phyloP scores from a whole-genome alignment of 2,329 filamentous ascomycete species.

The Rhynchosporium graminicola region DNA sequence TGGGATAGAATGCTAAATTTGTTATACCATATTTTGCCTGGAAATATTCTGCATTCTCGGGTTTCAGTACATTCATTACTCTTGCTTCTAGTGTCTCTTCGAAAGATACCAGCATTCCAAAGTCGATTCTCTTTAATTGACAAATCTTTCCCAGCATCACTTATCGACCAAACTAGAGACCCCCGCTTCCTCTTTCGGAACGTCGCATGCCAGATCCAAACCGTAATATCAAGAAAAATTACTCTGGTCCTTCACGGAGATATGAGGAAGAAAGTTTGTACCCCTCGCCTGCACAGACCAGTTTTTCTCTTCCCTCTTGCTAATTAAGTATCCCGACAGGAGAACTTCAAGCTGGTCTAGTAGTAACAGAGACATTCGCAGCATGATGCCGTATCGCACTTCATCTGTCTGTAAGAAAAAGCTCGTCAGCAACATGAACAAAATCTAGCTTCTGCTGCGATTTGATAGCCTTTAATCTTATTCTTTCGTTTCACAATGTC shows the following conservation, averaged over 20 bases:
- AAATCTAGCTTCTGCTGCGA: neutral
- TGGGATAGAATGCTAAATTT: neutral
- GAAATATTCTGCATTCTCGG: neutral
- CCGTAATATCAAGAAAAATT: no score
- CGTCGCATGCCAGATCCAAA: no score
- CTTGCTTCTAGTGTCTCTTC: no score
- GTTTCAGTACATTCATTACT: neutral
- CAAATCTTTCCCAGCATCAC: no score
- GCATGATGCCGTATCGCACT: conserved; percentile 4
- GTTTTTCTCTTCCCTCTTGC: no score
- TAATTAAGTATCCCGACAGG: neutral
- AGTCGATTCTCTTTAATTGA: no score
- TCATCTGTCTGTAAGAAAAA: neutral
- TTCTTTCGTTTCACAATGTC: neutral
- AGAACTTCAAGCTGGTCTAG: neutral
- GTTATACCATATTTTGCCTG: neutral
- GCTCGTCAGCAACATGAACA: neutral
- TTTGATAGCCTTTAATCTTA: neutral
- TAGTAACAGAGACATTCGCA: conserved; percentile 8
- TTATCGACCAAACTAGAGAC: no score
- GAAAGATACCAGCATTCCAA: no score
- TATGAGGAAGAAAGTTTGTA: no score
- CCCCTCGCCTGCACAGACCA: no score
- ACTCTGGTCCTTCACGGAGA: no score
- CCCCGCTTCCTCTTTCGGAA: no score